A percentile compares a stretch with the other conserved stretches of the same genome.
These are phyloP conservation scores for Claviceps digitariae DNA, from an alignment of 2,329 filamentous ascomycete genomes.

Conservation along the genomic window DNA sequence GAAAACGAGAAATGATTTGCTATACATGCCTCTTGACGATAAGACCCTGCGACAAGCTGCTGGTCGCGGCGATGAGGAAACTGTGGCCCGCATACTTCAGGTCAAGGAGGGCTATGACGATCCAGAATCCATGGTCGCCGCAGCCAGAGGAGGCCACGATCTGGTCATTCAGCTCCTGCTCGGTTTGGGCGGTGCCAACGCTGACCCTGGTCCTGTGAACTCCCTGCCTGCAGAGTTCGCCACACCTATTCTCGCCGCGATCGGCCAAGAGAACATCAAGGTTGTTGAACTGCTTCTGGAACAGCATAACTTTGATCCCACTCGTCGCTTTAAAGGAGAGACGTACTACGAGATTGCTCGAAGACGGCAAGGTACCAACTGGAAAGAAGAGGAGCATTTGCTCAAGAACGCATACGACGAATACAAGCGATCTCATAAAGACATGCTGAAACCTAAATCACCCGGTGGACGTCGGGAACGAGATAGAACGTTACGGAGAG, in stretches of 20 bases:
- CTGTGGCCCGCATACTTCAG: slow-evolving; percentile 46
- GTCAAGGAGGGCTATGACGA: slow-evolving; percentile 53
- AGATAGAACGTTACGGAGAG: slow-evolving; percentile 26
- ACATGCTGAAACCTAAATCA: slow-evolving; percentile 34
- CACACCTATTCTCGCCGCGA: slow-evolving; percentile 87
- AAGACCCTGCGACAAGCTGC: slow-evolving; percentile 48
- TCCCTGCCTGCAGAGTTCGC: slow-evolving; percentile 55
- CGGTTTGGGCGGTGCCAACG: slow-evolving; percentile 50
- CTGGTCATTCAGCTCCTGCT: slow-evolving; percentile 70
- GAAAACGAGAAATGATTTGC: slow-evolving; percentile 49
- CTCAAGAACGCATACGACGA: slow-evolving; percentile 64
- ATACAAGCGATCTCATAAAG: slow-evolving; percentile 40
- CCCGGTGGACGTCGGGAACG: slow-evolving; percentile 29
- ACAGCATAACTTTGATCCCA: slow-evolving; percentile 70
- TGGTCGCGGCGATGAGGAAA: slow-evolving; percentile 47
- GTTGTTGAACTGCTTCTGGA: slow-evolving; percentile 70
- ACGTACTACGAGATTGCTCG: slow-evolving; percentile 81
- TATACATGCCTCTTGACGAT: slow-evolving; percentile 51
- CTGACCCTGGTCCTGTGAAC: slow-evolving; percentile 54
- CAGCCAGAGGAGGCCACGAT: slow-evolving; percentile 82
- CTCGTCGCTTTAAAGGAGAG: slow-evolving; percentile 59
- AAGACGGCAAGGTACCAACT: slow-evolving; percentile 70
- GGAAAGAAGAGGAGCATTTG: slow-evolving; percentile 76
- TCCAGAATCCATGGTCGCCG: slow-evolving; percentile 77
- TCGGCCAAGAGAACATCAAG: slow-evolving; percentile 75